Evolutionary conservation across 441 rosid genomes (phyloP).

Genomic region (Jatropha multifida): DNA sequence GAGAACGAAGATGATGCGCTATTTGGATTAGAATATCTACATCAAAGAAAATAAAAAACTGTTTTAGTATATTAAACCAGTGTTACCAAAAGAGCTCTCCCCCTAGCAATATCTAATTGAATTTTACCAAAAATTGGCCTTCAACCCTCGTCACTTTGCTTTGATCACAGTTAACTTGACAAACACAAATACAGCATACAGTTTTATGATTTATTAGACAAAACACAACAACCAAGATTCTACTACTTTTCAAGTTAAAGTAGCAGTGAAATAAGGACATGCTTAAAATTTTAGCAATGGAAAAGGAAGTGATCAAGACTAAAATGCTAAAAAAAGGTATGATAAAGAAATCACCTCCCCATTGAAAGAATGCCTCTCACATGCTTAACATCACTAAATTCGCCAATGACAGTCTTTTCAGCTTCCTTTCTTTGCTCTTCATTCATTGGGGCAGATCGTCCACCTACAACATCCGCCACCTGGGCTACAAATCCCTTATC

Average conservation of each 20-base stretch:
- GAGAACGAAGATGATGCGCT: constrained; percentile 91
- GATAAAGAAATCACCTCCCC: constrained; percentile 64
- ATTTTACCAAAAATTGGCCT: too few relatives aligned
- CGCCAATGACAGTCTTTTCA: constrained; percentile 69
- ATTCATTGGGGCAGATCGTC: constrained; percentile 83
- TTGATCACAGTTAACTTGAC: background rate
- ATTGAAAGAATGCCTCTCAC: constrained; percentile 91
- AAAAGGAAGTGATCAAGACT: background rate
- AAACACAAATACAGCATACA: background rate
- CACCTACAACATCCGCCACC: constrained; percentile 84
- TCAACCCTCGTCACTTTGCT: background rate
- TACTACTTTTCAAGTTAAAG: background rate
- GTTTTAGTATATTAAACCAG: constrained; percentile 5
- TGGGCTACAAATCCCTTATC: constrained; percentile 94
- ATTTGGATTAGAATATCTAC: constrained; percentile 77
- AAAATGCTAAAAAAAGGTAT: background rate
- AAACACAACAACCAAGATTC: background rate
- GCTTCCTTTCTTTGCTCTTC: constrained; percentile 73
- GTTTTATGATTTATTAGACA: background rate
- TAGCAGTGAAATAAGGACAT: background rate
- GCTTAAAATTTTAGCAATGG: background rate
- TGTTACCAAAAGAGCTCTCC: background rate
- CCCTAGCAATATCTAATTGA: background rate
- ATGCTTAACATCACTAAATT: constrained; percentile 85
- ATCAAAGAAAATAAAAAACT: constrained; percentile 17